Conservation (phyloP, 2,329 filamentous ascomycete species). For the Hypoxylon rubiginosum region DNA sequence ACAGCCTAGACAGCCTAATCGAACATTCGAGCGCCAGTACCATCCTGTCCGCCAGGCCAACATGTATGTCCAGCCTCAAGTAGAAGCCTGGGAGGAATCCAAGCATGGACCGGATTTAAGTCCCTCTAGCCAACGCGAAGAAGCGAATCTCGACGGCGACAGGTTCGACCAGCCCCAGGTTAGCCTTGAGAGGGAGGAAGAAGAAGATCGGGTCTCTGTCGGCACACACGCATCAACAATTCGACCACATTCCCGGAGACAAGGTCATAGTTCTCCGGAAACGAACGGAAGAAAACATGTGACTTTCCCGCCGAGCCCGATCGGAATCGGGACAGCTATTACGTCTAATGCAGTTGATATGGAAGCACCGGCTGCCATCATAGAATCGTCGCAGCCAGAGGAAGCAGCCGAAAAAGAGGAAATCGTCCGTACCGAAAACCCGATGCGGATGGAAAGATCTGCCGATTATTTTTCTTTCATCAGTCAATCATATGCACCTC, state of each 20-base stretch:
- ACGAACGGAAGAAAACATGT: slow-evolving; percentile 30
- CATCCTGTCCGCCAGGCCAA: slow-evolving; percentile 17
- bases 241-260: slow-evolving; percentile 42
- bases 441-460: slow-evolving; percentile 41
- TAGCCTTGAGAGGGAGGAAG: slow-evolving; percentile 21
- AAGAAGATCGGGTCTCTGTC: slow-evolving; percentile 45
- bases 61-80: slow-evolving; percentile 31
- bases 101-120: slow-evolving; percentile 3
- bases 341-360: slow-evolving; percentile 23
- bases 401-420: slow-evolving; percentile 6
- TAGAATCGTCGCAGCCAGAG: slow-evolving; percentile 13
- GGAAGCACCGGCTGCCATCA: neutral
- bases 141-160: slow-evolving; percentile 7
- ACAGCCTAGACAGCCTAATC: slow-evolving; percentile 11
- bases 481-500: slow-evolving; percentile 49
- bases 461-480: slow-evolving; percentile 51
- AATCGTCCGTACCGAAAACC: slow-evolving; percentile 14
- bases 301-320: slow-evolving; percentile 33
- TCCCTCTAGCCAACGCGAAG: slow-evolving; percentile 16
- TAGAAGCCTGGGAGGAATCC: slow-evolving; percentile 30
- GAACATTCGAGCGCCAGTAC: slow-evolving; percentile 25
- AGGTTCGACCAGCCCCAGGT: slow-evolving; percentile 19
- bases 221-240: slow-evolving; percentile 47
- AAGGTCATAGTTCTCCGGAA: slow-evolving; percentile 28
- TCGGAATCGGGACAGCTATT: slow-evolving; percentile 37